These are phyloP conservation scores for Chrysosporium queenslandicum DNA, from an alignment of 2,329 filamentous ascomycete species.

Conservation along the genomic window DNA sequence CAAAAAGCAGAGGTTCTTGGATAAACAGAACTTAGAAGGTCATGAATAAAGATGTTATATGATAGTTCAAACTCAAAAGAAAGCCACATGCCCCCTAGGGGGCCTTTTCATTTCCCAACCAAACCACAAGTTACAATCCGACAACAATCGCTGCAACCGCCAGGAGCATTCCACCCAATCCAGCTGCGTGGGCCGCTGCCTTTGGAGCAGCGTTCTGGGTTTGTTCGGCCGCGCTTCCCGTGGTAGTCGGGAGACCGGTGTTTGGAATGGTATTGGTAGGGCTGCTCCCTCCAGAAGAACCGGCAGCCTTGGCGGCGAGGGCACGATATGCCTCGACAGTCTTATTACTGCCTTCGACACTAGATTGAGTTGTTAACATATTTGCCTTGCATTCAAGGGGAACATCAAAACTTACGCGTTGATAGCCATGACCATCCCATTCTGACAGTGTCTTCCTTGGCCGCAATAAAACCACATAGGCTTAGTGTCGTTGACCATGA, in stretches of 20 bases:
- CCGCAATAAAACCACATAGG: conserved; percentile 75
- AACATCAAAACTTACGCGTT: conserved; percentile 52
- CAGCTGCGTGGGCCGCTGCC: conserved; percentile 4
- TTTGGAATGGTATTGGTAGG: conserved; percentile 10
- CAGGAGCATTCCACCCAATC: conserved; percentile 7
- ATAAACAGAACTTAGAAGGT: not conserved
- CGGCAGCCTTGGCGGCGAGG: conserved; percentile 5
- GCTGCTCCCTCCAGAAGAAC: not conserved
- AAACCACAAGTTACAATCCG: not conserved
- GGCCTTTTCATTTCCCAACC: not conserved
- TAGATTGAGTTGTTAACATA: not conserved
- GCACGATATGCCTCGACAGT: conserved; percentile 11
- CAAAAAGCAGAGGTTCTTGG: not conserved
- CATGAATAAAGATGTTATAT: conserved; percentile 1
- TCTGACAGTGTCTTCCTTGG: conserved; percentile 63
- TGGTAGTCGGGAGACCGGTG: conserved; percentile 4
- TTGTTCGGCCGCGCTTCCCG: conserved; percentile 1
- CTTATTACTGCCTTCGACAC: conserved; percentile 10
- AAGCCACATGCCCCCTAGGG: no score
- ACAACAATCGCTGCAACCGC: conserved; percentile 11
- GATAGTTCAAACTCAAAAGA: not conserved
- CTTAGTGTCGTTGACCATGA: conserved; percentile 57
- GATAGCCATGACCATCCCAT: conserved; percentile 65
- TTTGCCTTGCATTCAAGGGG: not conserved
- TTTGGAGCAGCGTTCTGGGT: conserved; percentile 11